phyloP scores from a whole-genome alignment of 306 rosid genomes.

The Luffa acutangula region DNA sequence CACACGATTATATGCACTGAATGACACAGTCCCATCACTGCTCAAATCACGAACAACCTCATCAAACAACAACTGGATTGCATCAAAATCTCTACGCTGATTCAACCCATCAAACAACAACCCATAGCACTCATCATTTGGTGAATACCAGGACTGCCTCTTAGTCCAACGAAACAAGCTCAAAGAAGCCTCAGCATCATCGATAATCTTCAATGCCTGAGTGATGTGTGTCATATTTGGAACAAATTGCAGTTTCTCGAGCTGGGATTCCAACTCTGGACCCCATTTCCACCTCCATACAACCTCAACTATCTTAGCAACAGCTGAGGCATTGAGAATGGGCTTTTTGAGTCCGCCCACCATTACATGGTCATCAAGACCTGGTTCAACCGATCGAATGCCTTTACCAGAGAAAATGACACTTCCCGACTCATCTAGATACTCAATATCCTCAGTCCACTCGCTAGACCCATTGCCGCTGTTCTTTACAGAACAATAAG shows the following conservation, averaged over 20 bases:
- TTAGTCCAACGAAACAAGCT: slow-evolving; percentile 88
- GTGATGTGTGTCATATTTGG: slow-evolving; percentile 66
- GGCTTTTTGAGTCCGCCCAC: slow-evolving; percentile 72
- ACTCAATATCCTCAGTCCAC: slow-evolving; percentile 87
- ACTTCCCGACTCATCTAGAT: slow-evolving; percentile 77
- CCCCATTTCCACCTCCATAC: slow-evolving; percentile 98
- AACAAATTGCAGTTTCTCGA: slow-evolving; percentile 75
- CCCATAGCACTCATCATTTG: slow-evolving; percentile 60
- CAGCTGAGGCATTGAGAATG: slow-evolving; percentile 60
- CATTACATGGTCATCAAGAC: slow-evolving; percentile 87
- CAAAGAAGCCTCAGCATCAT: slow-evolving; percentile 51
- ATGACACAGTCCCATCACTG: slow-evolving; percentile 29
- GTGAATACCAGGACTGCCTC: slow-evolving; percentile 77
- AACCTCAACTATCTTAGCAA: slow-evolving; percentile 81
- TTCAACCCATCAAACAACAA: slow-evolving; percentile 65
- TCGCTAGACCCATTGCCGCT: slow-evolving; percentile 25
- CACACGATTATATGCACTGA: slow-evolving; percentile 53
- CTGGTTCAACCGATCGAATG: slow-evolving; percentile 69
- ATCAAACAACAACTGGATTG: slow-evolving; percentile 68
- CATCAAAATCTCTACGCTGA: slow-evolving; percentile 58
- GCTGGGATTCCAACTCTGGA: slow-evolving; percentile 85
- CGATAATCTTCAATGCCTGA: slow-evolving; percentile 58
- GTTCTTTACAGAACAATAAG: slow-evolving; percentile 30
- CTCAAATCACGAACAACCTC: slow-evolving; percentile 69
- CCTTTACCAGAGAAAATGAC: slow-evolving; percentile 78